Percentiles rank a stretch among this genome's conserved stretches.
phyloP scores from a whole-genome alignment of 2,329 filamentous ascomycete genomes.

The Penicillium sp. region DNA sequence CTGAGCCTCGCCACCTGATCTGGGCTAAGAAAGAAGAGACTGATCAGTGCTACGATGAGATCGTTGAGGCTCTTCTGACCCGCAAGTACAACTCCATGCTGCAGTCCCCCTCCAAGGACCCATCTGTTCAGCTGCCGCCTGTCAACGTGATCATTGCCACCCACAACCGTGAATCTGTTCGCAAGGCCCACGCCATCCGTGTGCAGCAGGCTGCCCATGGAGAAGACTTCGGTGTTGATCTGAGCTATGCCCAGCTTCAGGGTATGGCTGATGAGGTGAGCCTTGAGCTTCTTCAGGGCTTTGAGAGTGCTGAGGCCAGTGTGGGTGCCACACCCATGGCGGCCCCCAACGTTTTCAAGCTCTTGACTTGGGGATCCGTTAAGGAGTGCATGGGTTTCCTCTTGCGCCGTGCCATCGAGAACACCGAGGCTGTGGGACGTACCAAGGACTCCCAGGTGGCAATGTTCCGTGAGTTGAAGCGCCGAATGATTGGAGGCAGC shows the following conservation, averaged over 20 bases:
- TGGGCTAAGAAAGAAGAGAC: constrained; percentile 51
- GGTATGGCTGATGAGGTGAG: constrained; percentile 96
- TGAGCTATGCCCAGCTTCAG: constrained; percentile 77
- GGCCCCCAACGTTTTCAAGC: constrained; percentile 57
- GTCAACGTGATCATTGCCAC: constrained; percentile 60
- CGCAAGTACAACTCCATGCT: constrained; percentile 62
- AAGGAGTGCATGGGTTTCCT: constrained; percentile 62
- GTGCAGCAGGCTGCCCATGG: constrained; percentile 49
- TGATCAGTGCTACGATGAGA: constrained; percentile 56
- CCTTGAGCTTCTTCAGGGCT: constrained; percentile 54
- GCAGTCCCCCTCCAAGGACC: constrained; percentile 42
- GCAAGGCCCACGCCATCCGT: constrained; percentile 50
- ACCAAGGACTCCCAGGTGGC: constrained; percentile 48
- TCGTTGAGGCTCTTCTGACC: constrained; percentile 55
- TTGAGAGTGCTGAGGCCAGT: constrained; percentile 27
- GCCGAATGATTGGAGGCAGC: constrained; percentile 26
- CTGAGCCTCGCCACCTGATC: constrained; percentile 48
- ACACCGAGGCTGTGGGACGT: constrained; percentile 62
- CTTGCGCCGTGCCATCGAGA: constrained; percentile 70
- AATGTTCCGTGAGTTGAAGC: constrained; percentile 38
- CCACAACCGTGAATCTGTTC: constrained; percentile 58
- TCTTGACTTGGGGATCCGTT: constrained; percentile 61
- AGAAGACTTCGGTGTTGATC: constrained; percentile 42
- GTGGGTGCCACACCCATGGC: constrained; percentile 29
- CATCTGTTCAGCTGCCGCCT: constrained; percentile 36